phyloP scores from a whole-genome alignment of 345 rosid genomes.

The Lepidium africanum region DNA sequence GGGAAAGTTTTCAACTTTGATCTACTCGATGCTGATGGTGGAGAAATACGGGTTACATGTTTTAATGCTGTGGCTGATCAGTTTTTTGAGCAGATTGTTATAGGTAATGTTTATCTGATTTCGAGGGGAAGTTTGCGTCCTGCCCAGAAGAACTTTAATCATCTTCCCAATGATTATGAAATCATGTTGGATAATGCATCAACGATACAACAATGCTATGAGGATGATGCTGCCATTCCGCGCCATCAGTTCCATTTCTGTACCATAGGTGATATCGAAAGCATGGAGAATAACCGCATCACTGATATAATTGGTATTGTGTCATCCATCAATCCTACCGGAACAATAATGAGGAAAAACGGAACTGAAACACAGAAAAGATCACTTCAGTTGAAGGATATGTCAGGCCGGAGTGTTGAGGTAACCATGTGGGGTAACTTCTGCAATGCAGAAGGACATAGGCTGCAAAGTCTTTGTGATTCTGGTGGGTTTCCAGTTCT shows the following conservation, averaged over 20 bases:
- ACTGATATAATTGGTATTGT: conserved; percentile 76
- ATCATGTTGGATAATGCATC: conserved; percentile 57
- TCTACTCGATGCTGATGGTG: conserved; percentile 83
- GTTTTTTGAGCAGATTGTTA: conserved; percentile 66
- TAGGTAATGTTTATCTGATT: conserved; percentile 61
- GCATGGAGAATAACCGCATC: conserved; percentile 53
- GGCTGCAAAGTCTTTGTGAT: conserved; percentile 60
- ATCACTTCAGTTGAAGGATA: conserved; percentile 69
- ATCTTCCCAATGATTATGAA: conserved; percentile 71
- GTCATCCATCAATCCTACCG: conserved; percentile 44
- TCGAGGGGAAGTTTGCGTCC: conserved; percentile 68
- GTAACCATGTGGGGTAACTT: conserved; percentile 81
- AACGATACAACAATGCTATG: conserved; percentile 53
- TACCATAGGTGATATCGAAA: conserved; percentile 59
- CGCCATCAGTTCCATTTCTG: conserved; percentile 65
- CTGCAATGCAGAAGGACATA: conserved; percentile 69
- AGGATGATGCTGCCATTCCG: conserved; percentile 69
- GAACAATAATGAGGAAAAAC: conserved; percentile 63
- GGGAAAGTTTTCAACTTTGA: conserved; percentile 88
- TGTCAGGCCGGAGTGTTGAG: conserved; percentile 80
- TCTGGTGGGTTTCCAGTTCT: conserved; percentile 69
- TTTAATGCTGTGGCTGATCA: conserved; percentile 83
- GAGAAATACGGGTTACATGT: conserved; percentile 85
- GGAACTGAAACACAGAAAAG: conserved; percentile 82
- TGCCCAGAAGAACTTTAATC: conserved; percentile 79